These are phyloP conservation scores for Diaporthe batatas DNA, from an alignment of 2,329 filamentous ascomycete genomes.

Conservation along the genomic window DNA sequence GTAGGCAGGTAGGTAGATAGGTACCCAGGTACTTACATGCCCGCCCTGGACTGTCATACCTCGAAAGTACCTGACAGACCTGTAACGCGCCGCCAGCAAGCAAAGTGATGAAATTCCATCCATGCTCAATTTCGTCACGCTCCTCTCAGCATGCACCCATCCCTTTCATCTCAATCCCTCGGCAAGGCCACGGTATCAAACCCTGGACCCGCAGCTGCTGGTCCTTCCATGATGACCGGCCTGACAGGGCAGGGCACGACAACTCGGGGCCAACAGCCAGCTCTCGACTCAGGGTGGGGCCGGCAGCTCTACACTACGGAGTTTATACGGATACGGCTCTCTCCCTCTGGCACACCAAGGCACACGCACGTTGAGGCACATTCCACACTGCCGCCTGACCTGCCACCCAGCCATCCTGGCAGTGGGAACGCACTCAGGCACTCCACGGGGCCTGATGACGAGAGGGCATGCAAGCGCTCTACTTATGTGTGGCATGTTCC, in stretches of 20 bases:
- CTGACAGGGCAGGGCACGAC: conserved; percentile 7
- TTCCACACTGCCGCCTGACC: conserved; percentile 3
- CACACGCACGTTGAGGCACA: not conserved
- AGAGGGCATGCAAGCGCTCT: conserved; percentile 30
- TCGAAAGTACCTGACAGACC: conserved; percentile 33
- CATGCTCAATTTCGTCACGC: conserved; percentile 37
- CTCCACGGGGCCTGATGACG: not conserved
- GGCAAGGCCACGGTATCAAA: conserved; percentile 31
- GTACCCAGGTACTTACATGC: not conserved
- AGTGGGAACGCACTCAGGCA: not conserved
- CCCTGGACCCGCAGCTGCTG: conserved; percentile 30
- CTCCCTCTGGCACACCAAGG: too few relatives aligned
- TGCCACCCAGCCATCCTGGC: conserved; percentile 16
- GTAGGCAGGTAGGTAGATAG: too few relatives aligned
- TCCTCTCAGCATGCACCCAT: conserved; percentile 25
- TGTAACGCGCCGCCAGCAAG: conserved; percentile 5
- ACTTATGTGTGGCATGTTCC: conserved; percentile 21
- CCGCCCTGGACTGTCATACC: conserved; percentile 23
- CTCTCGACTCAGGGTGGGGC: not conserved
- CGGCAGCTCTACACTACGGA: too few relatives aligned
- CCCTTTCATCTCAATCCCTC: conserved; percentile 28
- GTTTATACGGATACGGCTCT: too few relatives aligned
- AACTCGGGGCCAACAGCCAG: not conserved
- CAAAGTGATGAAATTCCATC: conserved; percentile 26
- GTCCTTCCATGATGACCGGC: conserved; percentile 25